These are phyloP conservation scores for Penicillium robsamsonii DNA, from an alignment of 495 filamentous ascomycete genomes.

Conservation along the genomic window DNA sequence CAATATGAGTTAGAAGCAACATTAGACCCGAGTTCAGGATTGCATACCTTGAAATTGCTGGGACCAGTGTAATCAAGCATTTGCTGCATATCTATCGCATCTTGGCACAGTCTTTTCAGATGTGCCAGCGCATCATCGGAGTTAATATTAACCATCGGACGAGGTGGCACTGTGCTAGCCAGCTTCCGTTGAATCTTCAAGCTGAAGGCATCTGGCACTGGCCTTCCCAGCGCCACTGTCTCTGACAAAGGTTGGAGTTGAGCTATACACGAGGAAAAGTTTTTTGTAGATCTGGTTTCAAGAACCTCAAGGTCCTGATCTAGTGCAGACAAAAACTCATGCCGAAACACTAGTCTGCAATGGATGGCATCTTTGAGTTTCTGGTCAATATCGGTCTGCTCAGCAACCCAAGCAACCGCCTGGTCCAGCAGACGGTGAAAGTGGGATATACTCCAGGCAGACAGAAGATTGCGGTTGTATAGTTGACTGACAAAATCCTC, in stretches of 20 bases:
- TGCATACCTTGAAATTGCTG: constrained; percentile 55
- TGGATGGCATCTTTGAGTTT: constrained; percentile 59
- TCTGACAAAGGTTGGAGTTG: constrained; percentile 51
- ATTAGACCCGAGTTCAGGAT: constrained; percentile 11
- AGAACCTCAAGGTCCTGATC: constrained; percentile 45
- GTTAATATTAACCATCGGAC: constrained; percentile 77
- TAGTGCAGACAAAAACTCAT: constrained; percentile 56
- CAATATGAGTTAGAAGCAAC: constrained; percentile 34
- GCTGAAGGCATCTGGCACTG: constrained; percentile 77
- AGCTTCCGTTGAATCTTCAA: constrained; percentile 84
- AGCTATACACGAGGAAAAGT: constrained; percentile 45
- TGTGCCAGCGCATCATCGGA: constrained; percentile 69
- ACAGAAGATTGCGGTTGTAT: constrained; percentile 75
- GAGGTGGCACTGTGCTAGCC: constrained; percentile 88
- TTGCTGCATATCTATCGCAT: constrained; percentile 66
- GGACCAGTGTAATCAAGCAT: constrained; percentile 67
- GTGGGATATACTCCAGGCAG: constrained; percentile 53
- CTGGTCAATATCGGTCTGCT: constrained; percentile 45
- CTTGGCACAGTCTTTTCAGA: constrained; percentile 66
- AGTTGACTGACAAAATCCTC: constrained; percentile 94
- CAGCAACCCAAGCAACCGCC: constrained; percentile 54
- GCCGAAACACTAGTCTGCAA: constrained; percentile 61
- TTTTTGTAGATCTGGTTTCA: constrained; percentile 35
- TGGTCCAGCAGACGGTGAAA: constrained; percentile 60
- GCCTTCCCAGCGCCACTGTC: constrained; percentile 59